Evolutionary conservation across 2,329 filamentous ascomycete species (phyloP).

Genomic region (Botrytis hyacinthi): DNA sequence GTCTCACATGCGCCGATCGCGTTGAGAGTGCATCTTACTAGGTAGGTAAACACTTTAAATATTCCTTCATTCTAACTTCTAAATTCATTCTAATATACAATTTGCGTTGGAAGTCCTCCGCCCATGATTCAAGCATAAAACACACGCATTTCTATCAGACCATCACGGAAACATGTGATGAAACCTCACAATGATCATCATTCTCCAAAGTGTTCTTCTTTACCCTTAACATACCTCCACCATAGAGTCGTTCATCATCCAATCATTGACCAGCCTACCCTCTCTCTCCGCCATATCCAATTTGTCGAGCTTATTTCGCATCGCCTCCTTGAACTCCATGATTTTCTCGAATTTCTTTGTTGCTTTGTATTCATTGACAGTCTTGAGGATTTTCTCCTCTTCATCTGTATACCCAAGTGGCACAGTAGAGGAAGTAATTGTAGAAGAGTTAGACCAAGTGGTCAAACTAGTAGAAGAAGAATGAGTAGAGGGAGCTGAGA

Average conservation of each 20-base stretch:
- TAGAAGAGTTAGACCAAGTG: conserved; percentile 1
- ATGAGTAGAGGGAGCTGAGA: neutral
- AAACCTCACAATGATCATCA: neutral
- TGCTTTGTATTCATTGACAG: neutral
- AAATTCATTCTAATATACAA: conserved; percentile 6
- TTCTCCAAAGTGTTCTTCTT: neutral
- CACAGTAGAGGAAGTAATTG: neutral
- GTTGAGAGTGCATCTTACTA: neutral
- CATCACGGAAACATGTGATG: neutral
- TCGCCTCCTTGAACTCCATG: neutral
- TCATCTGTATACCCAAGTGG: neutral
- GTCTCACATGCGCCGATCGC: neutral
- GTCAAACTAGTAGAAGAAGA: neutral
- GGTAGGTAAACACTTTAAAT: neutral
- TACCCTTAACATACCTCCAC: neutral
- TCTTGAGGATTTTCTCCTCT: neutral
- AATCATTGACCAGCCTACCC: neutral
- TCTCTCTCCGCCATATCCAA: neutral
- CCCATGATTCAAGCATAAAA: neutral
- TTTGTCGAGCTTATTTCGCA: neutral
- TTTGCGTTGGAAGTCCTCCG: conserved; percentile 6
- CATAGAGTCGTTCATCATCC: neutral
- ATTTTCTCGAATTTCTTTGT: neutral
- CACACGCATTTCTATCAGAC: neutral
- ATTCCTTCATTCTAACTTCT: neutral